Evolutionary conservation across 768 basidiomycete species (phyloP).

Genomic region (Boletus edulis): DNA sequence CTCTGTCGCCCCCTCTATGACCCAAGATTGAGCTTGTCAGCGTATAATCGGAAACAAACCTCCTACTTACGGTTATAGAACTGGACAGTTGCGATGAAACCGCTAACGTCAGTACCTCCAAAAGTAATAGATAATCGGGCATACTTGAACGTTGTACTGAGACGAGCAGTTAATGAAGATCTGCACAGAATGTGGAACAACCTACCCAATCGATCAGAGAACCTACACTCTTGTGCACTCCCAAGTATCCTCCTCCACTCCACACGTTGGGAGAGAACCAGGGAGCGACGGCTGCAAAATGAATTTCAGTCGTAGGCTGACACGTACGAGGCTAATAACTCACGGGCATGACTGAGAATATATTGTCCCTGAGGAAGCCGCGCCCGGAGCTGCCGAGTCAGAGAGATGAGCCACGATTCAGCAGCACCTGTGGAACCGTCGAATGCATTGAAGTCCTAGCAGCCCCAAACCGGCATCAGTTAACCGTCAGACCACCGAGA

Average conservation of each 20-base stretch:
- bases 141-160: slow-evolving; percentile 43
- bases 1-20: slow-evolving; percentile 46
- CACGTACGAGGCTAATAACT: slow-evolving; percentile 2
- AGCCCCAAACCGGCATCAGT: neutral
- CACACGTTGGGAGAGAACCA: slow-evolving; percentile 37
- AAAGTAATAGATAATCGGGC: neutral
- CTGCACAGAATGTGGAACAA: neutral
- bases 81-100: neutral
- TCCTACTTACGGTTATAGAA: slow-evolving; percentile 25
- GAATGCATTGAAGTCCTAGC: slow-evolving; percentile 32
- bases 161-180: neutral
- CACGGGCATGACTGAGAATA: slow-evolving; percentile 34
- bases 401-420: slow-evolving; percentile 29
- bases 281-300: slow-evolving; percentile 39
- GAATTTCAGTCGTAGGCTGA: neutral
- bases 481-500: neutral
- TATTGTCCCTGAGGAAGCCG: slow-evolving; percentile 30
- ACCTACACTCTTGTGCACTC: slow-evolving; percentile 37
- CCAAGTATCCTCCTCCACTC: slow-evolving; percentile 40
- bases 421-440: slow-evolving; percentile 29
- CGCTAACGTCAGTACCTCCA: neutral
- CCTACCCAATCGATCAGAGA: slow-evolving; percentile 43
- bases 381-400: slow-evolving; percentile 30
- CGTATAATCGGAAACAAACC: slow-evolving; percentile 24
- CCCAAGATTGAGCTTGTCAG: neutral